phyloP scores from a whole-genome alignment of 441 rosid species.

The Aquilaria agallochum region DNA sequence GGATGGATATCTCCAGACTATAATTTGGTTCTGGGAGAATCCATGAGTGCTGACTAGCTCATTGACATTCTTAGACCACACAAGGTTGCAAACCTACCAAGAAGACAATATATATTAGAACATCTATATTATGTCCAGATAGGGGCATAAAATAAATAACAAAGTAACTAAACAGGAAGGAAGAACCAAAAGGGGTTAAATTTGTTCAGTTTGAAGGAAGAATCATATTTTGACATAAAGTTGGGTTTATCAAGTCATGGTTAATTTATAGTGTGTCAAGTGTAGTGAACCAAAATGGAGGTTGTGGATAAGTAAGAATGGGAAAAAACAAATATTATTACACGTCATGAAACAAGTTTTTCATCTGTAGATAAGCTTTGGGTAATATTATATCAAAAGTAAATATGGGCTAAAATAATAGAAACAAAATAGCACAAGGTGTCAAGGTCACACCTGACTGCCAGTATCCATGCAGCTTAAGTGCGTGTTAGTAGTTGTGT shows the following conservation, averaged over 20 bases:
- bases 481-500: constrained; percentile 87
- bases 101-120: constrained; percentile 10
- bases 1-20: constrained; percentile 93
- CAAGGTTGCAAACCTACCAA: constrained; percentile 88
- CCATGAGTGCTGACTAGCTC: constrained; percentile 98
- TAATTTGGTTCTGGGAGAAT: constrained; percentile 93
- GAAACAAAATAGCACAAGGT: neutral
- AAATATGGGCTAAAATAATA: neutral
- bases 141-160: no score
- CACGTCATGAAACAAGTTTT: no score
- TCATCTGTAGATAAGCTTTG: no score
- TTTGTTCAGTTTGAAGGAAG: no score
- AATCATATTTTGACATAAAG: no score
- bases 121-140: neutral
- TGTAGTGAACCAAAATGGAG: no score
- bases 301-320: no score
- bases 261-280: no score
- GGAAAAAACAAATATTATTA: no score
- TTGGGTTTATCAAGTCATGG: no score
- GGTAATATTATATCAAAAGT: neutral
- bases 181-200: no score
- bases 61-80: constrained; percentile 94
- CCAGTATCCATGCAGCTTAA: constrained; percentile 90
- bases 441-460: constrained; percentile 57
- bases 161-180: no score